Base-by-base conservation (phyloP, 805 yeast genomes). In the Candida tallmaniae region DNA sequence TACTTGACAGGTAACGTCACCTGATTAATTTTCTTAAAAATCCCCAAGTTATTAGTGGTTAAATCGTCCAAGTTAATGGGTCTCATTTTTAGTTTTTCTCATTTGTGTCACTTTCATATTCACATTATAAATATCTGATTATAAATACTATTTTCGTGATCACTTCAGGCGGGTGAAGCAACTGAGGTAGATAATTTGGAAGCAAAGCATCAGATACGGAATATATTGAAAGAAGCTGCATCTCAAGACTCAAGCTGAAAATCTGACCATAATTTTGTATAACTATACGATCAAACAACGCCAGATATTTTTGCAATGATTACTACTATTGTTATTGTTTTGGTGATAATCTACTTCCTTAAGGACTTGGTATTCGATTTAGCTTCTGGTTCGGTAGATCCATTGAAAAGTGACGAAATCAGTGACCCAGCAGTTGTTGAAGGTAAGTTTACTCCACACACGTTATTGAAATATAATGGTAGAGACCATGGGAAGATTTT, bases 401-500 rank as follows among this genome's bases (percentile, higher is more conserved):
- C 70, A n/a, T 49, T 62, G 32, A n/a, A n/a, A n/a, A 51, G 46
- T 5, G 40, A 50, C 47, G 46, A 5, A 38, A 40, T 26, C 51
- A 45, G 18, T 42, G 37, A 34, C 16, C 56, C 51, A 29, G 54
- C 66, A 1, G 55, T 65, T n/a, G 60, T 62, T n/a, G 63, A 57
- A 29, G 66, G 68, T 4, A 60, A 73, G 29, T 90, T 82, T 62
- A 86, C 89, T 6, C 97, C 97, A 18, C 56, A 65, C 36, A 74
- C 85, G 2, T 65, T 90, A 17, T 74, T 75, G 38, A 80, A 78
- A 47, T 88, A 63, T 65, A 87, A 90, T 56, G 97, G 97, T 1
- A 74, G 66, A 34, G 87, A 83, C 44, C 80, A 83, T 43, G 80
- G 80, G 34, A 78, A 77, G 48, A 86, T 90, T n/a, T 83, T 80